Evolutionary conservation across 257 asterid species (phyloP).

Genomic region (Nicotiana attenuata): DNA sequence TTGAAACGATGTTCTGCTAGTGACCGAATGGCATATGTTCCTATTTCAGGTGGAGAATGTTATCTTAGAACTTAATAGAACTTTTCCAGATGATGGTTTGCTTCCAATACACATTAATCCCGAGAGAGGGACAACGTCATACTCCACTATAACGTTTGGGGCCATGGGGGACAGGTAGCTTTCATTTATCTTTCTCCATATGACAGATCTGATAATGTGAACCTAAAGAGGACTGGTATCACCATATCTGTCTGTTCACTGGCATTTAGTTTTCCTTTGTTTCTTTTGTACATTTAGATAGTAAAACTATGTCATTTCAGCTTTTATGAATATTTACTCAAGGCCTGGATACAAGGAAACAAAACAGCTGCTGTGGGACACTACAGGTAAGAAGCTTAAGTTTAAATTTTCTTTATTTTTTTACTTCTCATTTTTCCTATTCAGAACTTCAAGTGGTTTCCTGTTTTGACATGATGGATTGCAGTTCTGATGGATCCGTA

Average conservation of each 20-base stretch:
- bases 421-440: no score
- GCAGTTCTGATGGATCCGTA: no score
- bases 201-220: neutral
- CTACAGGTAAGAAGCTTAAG: constrained; percentile 55
- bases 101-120: constrained; percentile 92
- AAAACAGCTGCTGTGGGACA: constrained; percentile 72
- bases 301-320: constrained; percentile 40
- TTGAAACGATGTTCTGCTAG: neutral
- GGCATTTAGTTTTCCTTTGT: neutral
- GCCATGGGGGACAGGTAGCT: constrained; percentile 99
- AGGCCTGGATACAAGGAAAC: constrained; percentile 98
- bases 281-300: neutral
- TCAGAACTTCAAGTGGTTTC: no score
- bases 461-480: no score
- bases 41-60: constrained; percentile 82
- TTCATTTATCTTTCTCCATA: neutral
- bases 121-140: constrained; percentile 48
- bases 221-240: neutral
- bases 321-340: constrained; percentile 90
- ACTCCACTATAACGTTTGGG: constrained; percentile 94
- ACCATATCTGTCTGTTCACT: neutral
- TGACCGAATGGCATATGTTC: constrained; percentile 14
- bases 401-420: neutral
- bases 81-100: constrained; percentile 89
- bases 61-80: constrained; percentile 71